These are phyloP conservation scores for Aurinia saxatilis DNA, from an alignment of 345 rosid species.

Conservation along the genomic window DNA sequence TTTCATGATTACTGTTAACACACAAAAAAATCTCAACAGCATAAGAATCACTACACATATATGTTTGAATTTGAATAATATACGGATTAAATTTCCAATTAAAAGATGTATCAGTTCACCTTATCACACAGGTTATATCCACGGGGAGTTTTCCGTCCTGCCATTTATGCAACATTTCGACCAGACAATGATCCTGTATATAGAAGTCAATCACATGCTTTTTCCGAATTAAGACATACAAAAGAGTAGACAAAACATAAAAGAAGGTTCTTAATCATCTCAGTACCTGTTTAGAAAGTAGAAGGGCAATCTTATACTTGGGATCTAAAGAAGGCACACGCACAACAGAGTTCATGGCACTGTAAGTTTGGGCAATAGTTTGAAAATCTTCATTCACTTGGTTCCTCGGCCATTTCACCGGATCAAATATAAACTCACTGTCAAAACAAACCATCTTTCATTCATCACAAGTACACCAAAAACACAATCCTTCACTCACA, in stretches of 20 bases:
- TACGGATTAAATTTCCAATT: too few species aligned
- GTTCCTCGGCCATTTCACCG: constrained; percentile 64
- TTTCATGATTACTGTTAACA: constrained; percentile 69
- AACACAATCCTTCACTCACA: background rate
- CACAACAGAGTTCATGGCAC: constrained; percentile 62
- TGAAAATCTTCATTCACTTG: constrained; percentile 72
- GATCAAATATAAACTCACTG: constrained; percentile 60
- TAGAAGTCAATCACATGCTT: background rate
- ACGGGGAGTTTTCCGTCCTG: constrained; percentile 87
- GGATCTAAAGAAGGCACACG: constrained; percentile 78
- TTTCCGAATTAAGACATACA: background rate
- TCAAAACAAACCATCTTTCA: constrained; percentile 23
- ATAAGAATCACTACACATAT: too few species aligned
- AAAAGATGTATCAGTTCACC: constrained; percentile 32
- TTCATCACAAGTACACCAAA: background rate
- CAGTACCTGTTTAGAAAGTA: constrained; percentile 77
- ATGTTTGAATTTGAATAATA: too few species aligned
- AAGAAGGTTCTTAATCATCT: background rate
- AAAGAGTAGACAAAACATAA: background rate
- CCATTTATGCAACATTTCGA: constrained; percentile 79
- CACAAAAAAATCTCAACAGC: background rate
- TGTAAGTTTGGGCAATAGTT: constrained; percentile 44
- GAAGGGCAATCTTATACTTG: constrained; percentile 77
- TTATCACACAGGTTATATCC: constrained; percentile 81
- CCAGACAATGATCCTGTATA: constrained; percentile 79